These are phyloP conservation scores for Mycosphaerella sp. DNA, from an alignment of 2,329 filamentous ascomycete species.

Conservation along the genomic window DNA sequence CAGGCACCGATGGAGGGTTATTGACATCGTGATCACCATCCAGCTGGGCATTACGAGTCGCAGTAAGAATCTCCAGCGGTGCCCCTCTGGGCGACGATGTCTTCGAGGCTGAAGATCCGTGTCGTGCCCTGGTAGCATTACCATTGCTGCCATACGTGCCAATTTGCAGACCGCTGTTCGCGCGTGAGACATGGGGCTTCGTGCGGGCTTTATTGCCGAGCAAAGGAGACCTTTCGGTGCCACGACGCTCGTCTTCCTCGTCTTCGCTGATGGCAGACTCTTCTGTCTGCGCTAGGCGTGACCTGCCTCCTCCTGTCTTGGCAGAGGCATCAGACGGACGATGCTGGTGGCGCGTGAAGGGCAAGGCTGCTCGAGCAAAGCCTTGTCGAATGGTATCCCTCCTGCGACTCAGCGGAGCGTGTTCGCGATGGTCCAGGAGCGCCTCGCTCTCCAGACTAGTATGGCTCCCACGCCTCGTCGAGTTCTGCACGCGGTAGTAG, in stretches of 20 bases:
- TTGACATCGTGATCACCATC: conserved; percentile 50
- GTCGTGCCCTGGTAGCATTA: conserved; percentile 27
- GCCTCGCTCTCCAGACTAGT: conserved; percentile 86
- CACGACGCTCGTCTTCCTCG: conserved; percentile 44
- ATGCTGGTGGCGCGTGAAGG: conserved; percentile 23
- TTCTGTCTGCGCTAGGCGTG: conserved; percentile 8
- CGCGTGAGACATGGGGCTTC: conserved; percentile 26
- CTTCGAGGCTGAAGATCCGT: conserved; percentile 26
- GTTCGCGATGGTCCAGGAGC: conserved; percentile 72
- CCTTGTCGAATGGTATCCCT: conserved; percentile 41
- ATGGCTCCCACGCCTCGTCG: conserved; percentile 56
- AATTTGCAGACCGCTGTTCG: conserved; percentile 20
- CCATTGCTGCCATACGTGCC: conserved; percentile 23
- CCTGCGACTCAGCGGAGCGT: conserved; percentile 37
- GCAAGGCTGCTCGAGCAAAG: conserved; percentile 24
- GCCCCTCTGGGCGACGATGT: conserved; percentile 22
- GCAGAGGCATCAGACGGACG: conserved; percentile 19
- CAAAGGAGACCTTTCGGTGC: conserved; percentile 51
- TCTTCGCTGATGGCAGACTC: conserved; percentile 28
- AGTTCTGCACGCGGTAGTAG: conserved; percentile 48
- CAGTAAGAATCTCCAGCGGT: conserved; percentile 11
- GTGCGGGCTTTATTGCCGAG: conserved; percentile 36
- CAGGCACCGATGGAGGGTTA: conserved; percentile 58
- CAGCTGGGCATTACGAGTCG: conserved; percentile 9
- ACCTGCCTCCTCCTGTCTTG: conserved; percentile 5